Evolutionary conservation across 805 yeast species (phyloP).

Genomic region (Schwanniomyces sp.): DNA sequence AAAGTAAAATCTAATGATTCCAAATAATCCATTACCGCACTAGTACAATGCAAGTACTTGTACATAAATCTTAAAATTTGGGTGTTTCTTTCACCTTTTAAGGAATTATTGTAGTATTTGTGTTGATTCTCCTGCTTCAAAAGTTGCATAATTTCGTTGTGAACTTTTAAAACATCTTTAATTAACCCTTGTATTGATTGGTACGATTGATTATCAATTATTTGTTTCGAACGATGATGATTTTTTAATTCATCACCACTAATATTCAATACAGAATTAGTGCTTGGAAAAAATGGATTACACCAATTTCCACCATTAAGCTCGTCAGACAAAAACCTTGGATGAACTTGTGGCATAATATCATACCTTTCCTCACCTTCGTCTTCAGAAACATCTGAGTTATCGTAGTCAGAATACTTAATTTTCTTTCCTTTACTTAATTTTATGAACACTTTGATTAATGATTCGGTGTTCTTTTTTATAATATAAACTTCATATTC

Average conservation of each 20-base stretch:
- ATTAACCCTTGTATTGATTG: constrained; percentile 34
- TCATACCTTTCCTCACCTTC: constrained; percentile 35
- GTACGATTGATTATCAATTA: constrained; percentile 52
- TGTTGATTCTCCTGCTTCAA: constrained; percentile 37
- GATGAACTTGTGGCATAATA: constrained; percentile 62
- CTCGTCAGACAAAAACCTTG: constrained; percentile 63
- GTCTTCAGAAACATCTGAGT: constrained; percentile 36
- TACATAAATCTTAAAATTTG: constrained; percentile 54
- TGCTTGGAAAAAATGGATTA: constrained; percentile 57
- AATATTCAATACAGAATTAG: constrained; percentile 35
- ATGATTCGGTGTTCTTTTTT: constrained; percentile 27
- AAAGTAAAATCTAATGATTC: constrained; percentile 66
- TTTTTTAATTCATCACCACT: constrained; percentile 45
- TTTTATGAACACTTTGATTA: constrained; percentile 29
- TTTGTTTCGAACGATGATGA: constrained; percentile 41
- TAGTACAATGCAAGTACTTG: constrained; percentile 49
- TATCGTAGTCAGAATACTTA: constrained; percentile 33
- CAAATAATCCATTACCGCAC: constrained; percentile 49
- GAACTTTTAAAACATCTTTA: constrained; percentile 35
- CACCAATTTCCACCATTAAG: constrained; percentile 82
- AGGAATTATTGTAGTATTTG: constrained; percentile 31
- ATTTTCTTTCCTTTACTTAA: constrained; percentile 34
- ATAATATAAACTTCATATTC: constrained; percentile 39
- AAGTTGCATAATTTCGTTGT: constrained; percentile 42
- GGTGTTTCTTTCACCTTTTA: constrained; percentile 47